A percentile compares a stretch with the other conserved stretches of the same genome.
Conservation (phyloP, 495 filamentous ascomycete species). For the Aspergillus funiculosus region DNA sequence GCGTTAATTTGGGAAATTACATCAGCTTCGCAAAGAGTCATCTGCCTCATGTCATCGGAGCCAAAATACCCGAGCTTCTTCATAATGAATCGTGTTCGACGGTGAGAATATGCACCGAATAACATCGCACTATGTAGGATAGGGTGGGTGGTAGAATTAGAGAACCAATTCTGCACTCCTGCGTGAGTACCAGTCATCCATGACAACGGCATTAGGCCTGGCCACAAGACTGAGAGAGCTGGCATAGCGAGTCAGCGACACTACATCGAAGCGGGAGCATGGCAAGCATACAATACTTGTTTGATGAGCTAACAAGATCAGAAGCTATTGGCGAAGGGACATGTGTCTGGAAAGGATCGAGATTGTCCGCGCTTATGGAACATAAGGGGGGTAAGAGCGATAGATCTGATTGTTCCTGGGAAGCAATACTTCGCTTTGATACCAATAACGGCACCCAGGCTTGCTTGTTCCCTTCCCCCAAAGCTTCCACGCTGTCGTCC, state of each 20-base stretch:
- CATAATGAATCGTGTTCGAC: not conserved
- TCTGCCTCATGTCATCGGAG: not conserved
- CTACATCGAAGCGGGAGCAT: too few relatives aligned
- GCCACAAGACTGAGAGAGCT: not conserved
- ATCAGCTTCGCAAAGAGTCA: not conserved
- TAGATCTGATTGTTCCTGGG: not conserved
- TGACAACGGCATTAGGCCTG: not conserved
- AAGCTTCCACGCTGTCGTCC: too few relatives aligned
- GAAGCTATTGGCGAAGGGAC: not conserved
- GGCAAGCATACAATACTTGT: constrained; percentile 1
- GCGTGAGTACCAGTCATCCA: not conserved
- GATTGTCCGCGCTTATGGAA: not conserved
- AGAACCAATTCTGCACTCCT: not conserved
- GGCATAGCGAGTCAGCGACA: not conserved
- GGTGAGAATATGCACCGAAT: not conserved
- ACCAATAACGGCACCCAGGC: not conserved
- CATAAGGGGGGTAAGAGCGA: not conserved
- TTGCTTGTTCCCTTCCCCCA: too few relatives aligned
- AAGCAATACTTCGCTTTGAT: not conserved
- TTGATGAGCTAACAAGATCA: not conserved
- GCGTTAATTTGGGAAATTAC: not conserved
- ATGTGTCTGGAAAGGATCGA: constrained; percentile 3
- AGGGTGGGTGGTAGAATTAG: not conserved
- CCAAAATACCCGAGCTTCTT: not conserved
- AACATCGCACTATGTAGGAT: not conserved